These are phyloP conservation scores for Scleroderma bovista DNA, from an alignment of 768 basidiomycete species.

Conservation along the genomic window DNA sequence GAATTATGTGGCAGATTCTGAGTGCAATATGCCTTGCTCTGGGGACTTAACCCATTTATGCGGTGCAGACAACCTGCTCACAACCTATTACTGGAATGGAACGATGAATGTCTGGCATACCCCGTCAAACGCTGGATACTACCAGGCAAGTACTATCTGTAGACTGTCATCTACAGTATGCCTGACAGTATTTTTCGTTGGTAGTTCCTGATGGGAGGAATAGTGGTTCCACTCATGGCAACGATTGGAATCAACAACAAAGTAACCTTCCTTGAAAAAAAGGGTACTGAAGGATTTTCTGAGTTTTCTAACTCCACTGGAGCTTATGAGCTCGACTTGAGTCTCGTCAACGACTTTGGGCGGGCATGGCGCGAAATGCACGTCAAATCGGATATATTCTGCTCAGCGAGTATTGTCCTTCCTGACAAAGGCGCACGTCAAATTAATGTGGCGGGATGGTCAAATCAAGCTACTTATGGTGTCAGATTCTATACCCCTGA, in stretches of 20 bases:
- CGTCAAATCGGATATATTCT: conserved; percentile 74
- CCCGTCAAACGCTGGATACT: conserved; percentile 58
- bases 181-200: conserved; percentile 1
- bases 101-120: conserved; percentile 57
- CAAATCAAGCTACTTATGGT: conserved; percentile 63
- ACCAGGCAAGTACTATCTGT: conserved; percentile 47
- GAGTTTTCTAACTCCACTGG: conserved; percentile 64
- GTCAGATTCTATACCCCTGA: conserved; percentile 69
- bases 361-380: conserved; percentile 74
- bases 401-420: conserved; percentile 65
- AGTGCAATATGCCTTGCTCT: conserved; percentile 52
- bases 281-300: conserved; percentile 58
- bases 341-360: conserved; percentile 38
- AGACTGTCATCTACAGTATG: neutral
- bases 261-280: conserved; percentile 74
- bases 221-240: conserved; percentile 67
- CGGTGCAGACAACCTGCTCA: conserved; percentile 51
- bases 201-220: conserved; percentile 47
- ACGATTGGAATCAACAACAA: conserved; percentile 80
- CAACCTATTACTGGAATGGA: conserved; percentile 51
- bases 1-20: conserved; percentile 26
- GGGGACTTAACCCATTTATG: conserved; percentile 69
- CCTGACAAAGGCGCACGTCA: conserved; percentile 59
- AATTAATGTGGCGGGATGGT: conserved; percentile 44
- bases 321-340: conserved; percentile 72